Evolutionary conservation across 1,284 basidiomycete species (phyloP).

Genomic region (Ceratobasidium sp.): DNA sequence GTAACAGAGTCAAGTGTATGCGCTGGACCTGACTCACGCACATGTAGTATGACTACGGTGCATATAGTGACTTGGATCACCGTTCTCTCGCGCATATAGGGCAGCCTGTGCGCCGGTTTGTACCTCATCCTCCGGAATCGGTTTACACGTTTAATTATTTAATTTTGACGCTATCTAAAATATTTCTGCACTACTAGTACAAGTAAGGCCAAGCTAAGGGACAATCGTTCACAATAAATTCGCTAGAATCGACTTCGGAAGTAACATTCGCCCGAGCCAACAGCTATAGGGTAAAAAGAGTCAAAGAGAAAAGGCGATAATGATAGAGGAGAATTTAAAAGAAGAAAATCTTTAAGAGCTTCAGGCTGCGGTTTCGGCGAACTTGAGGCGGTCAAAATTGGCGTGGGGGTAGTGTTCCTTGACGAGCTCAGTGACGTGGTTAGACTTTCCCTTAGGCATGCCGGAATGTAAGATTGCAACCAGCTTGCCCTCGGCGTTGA

Average conservation of each 20-base stretch:
- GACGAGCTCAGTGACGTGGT: conserved; percentile 53
- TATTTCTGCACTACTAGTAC: no score
- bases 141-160: no score
- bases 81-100: no score
- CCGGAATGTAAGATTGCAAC: conserved; percentile 57
- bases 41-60: no score
- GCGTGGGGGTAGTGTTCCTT: conserved; percentile 54
- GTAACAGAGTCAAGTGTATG: no score
- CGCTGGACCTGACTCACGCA: no score
- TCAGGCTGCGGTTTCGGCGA: neutral
- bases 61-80: no score
- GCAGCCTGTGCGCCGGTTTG: no score
- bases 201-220: no score
- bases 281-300: conserved; percentile 1
- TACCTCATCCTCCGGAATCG: no score
- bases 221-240: conserved; percentile 20
- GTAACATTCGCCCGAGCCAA: conserved; percentile 9
- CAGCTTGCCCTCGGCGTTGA: conserved; percentile 53
- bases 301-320: conserved; percentile 31
- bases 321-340: conserved; percentile 8
- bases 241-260: conserved; percentile 9
- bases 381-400: conserved; percentile 37
- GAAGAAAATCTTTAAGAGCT: neutral
- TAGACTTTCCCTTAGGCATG: conserved; percentile 58
- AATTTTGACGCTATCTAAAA: no score